Conservation (phyloP, 148 eudicot genomes). For the Amaranthus hypochondriacus region DNA sequence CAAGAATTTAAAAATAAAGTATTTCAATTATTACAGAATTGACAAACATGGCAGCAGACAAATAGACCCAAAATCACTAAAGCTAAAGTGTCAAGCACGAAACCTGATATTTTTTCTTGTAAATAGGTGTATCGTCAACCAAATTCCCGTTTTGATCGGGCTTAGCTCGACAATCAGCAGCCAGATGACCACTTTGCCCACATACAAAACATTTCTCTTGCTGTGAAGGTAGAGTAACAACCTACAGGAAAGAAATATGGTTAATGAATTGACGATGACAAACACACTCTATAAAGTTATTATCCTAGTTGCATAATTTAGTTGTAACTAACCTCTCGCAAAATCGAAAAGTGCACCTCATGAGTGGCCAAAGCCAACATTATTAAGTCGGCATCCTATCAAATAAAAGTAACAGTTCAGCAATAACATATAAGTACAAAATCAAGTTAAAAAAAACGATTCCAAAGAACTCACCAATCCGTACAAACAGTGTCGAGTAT, state of each 20-base stretch:
- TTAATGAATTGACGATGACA: neutral
- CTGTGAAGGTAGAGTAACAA: constrained; percentile 71
- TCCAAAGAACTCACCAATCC: constrained; percentile 67
- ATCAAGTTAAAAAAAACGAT: neutral
- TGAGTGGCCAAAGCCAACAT: constrained; percentile 95
- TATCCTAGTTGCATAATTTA: neutral
- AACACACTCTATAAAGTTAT: neutral
- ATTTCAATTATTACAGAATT: constrained; percentile 3
- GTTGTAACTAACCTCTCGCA: constrained; percentile 79
- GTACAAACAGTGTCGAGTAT: constrained; percentile 91
- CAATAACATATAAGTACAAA: constrained; percentile 2
- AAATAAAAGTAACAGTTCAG: constrained; percentile 14
- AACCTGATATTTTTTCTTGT: constrained; percentile 98
- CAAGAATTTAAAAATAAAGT: constrained; percentile 12
- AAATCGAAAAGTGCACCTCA: constrained; percentile 93
- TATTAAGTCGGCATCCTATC: constrained; percentile 95
- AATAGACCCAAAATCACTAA: neutral
- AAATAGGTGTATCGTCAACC: constrained; percentile 62
- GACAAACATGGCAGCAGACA: constrained; percentile 1
- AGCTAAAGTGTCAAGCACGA: constrained; percentile 11
- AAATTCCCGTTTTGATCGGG: constrained; percentile 41
- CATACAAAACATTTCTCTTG: constrained; percentile 90
- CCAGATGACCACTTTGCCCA: constrained; percentile 92
- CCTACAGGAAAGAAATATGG: constrained; percentile 36
- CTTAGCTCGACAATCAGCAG: constrained; percentile 84